Conservation (phyloP, 306 rosid species). For the Gleditsia sinensis region DNA sequence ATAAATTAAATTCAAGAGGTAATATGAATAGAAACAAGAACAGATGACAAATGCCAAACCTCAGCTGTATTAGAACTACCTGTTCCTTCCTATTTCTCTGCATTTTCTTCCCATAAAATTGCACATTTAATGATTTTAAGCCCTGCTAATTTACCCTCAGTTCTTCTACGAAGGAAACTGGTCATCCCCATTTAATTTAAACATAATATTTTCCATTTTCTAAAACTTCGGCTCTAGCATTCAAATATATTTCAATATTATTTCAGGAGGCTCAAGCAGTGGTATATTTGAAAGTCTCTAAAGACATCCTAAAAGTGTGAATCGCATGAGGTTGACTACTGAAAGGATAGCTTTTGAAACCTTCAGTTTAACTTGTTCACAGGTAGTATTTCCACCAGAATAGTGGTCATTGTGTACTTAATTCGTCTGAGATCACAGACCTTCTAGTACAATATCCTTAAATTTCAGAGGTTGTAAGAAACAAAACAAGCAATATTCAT, state of each 20-base stretch:
- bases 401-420: not conserved
- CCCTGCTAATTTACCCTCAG: not conserved
- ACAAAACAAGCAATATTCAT: conserved; percentile 8
- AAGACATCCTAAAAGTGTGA: not conserved
- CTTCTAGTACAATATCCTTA: conserved; percentile 4
- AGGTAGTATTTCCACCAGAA: not conserved
- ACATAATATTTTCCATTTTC: not conserved
- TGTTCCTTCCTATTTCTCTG: not conserved
- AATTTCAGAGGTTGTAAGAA: conserved; percentile 13
- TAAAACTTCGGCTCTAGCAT: not conserved
- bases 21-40: not conserved
- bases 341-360: not conserved
- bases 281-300: not conserved
- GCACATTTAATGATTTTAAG: not conserved
- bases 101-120: not conserved
- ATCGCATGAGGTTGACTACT: not conserved
- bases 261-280: not conserved
- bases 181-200: not conserved
- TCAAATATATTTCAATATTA: not conserved
- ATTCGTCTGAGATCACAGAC: not conserved
- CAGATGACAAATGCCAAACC: not conserved
- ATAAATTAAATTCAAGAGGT: not conserved
- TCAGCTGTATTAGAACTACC: not conserved
- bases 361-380: conserved; percentile 7
- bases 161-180: not conserved